Evolutionary conservation across 257 asterid genomes (phyloP).

Genomic region (Ocimum tenuiflorum): DNA sequence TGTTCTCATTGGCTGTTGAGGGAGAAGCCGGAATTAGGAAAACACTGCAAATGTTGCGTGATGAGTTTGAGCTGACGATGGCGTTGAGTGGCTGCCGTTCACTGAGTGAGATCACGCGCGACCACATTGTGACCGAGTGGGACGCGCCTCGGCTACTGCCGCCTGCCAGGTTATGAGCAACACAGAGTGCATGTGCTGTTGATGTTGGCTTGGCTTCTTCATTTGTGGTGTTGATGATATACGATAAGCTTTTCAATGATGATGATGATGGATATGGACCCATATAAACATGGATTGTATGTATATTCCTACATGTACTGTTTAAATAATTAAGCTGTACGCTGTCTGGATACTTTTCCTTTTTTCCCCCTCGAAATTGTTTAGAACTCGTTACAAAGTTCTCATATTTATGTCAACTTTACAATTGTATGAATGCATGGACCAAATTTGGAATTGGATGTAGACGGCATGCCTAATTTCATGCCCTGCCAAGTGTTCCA

Average conservation of each 20-base stretch:
- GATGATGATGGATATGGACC: conserved; percentile 22
- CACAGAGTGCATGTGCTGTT: no score
- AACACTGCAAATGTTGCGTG: conserved; percentile 82
- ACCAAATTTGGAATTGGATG: no score
- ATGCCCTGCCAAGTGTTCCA: no score
- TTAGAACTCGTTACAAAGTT: no score
- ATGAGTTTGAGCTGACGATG: conserved; percentile 91
- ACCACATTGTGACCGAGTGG: conserved; percentile 76
- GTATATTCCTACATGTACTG: conserved; percentile 7
- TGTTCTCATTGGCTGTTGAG: conserved; percentile 79
- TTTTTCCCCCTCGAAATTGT: no score
- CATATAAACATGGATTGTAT: conserved; percentile 22
- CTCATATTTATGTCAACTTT: no score
- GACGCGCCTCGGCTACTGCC: conserved; percentile 53
- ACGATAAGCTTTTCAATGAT: conserved; percentile 19
- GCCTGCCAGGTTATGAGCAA: conserved; percentile 44
- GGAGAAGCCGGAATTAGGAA: conserved; percentile 86
- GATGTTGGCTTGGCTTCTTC: no score
- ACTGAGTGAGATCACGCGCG: conserved; percentile 69
- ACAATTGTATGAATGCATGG: no score
- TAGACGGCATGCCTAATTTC: no score
- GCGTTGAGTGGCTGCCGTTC: conserved; percentile 84
- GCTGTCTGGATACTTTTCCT: no score
- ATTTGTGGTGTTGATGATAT: no score
- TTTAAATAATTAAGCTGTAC: no score